These are phyloP conservation scores for Dimocarpus longan DNA, from an alignment of 345 rosid species.

Conservation along the genomic window DNA sequence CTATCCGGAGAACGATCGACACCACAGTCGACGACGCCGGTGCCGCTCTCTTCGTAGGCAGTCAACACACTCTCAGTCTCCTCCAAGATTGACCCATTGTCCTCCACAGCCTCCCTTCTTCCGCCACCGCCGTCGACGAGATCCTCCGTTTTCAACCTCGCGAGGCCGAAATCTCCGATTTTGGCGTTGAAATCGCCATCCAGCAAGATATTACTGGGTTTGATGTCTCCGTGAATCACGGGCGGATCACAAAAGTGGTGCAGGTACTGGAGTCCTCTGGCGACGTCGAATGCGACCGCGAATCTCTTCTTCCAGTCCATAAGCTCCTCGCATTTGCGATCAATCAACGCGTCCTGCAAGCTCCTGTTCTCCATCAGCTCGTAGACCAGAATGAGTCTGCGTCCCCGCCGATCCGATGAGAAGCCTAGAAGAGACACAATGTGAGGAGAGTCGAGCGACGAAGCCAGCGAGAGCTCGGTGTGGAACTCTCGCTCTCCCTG, in stretches of 20 bases:
- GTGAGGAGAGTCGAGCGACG: constrained; percentile 61
- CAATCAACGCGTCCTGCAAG: constrained; percentile 66
- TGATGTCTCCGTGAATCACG: constrained; percentile 70
- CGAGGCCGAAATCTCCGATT: constrained; percentile 80
- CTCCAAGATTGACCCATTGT: constrained; percentile 75
- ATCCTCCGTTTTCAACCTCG: constrained; percentile 62
- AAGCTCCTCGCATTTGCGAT: constrained; percentile 72
- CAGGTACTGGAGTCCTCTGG: constrained; percentile 77
- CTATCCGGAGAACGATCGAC: constrained; percentile 57
- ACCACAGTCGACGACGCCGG: constrained; percentile 23
- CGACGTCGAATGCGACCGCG: constrained; percentile 57
- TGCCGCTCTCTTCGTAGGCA: constrained; percentile 48
- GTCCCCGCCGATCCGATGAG: constrained; percentile 57
- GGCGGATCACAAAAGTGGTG: constrained; percentile 61
- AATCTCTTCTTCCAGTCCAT: constrained; percentile 60
- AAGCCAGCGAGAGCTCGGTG: constrained; percentile 74
- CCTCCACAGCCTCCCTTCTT: constrained; percentile 41
- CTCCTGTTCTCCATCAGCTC: constrained; percentile 82
- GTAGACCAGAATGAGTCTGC: constrained; percentile 55
- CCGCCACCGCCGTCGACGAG: constrained; percentile 30
- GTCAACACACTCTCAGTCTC: constrained; percentile 64
- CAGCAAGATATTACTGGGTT: constrained; percentile 67
- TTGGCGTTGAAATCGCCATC: constrained; percentile 61
- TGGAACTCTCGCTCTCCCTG: constrained; percentile 86
- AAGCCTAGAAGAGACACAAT: constrained; percentile 69